Conservation (phyloP, 2,329 filamentous ascomycete genomes). For the Elsinoe ampelina region DNA sequence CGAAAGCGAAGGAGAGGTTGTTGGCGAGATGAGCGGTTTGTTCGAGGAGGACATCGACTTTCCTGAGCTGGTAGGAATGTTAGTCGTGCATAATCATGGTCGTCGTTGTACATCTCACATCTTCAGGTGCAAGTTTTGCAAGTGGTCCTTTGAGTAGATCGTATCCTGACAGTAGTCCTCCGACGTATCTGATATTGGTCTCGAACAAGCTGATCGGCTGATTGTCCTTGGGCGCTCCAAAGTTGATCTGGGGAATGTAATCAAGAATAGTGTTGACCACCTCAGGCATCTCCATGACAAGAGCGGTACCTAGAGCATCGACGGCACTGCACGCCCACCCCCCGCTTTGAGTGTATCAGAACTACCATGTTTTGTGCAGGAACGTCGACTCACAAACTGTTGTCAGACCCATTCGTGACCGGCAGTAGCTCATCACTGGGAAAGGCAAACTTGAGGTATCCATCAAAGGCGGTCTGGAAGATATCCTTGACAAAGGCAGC, state of each 20-base stretch:
- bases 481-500: conserved; percentile 56
- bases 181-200: conserved; percentile 82
- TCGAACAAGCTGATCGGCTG: conserved; percentile 68
- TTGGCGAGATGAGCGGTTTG: conserved; percentile 64
- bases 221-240: conserved; percentile 42
- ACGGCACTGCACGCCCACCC: conserved; percentile 78
- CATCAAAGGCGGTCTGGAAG: conserved; percentile 62
- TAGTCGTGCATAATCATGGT: not conserved
- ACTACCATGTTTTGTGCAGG: no score
- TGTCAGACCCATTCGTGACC: conserved; percentile 52
- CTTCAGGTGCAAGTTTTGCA: conserved; percentile 37
- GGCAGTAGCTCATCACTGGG: conserved; percentile 68
- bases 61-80: conserved; percentile 24
- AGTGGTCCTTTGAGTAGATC: conserved; percentile 64
- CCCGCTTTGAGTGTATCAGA: conserved; percentile 46
- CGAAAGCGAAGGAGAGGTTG: conserved; percentile 65
- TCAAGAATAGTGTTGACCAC: conserved; percentile 63
- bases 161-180: conserved; percentile 66
- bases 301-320: conserved; percentile 69
- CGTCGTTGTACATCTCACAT: conserved; percentile 23
- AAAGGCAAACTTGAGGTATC: conserved; percentile 52
- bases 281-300: conserved; percentile 61
- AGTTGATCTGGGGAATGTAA: conserved; percentile 63
- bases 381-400: conserved; percentile 43
- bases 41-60: conserved; percentile 51